Conservation (phyloP, 2,329 filamentous ascomycete genomes). For the Alternaria viburni region DNA sequence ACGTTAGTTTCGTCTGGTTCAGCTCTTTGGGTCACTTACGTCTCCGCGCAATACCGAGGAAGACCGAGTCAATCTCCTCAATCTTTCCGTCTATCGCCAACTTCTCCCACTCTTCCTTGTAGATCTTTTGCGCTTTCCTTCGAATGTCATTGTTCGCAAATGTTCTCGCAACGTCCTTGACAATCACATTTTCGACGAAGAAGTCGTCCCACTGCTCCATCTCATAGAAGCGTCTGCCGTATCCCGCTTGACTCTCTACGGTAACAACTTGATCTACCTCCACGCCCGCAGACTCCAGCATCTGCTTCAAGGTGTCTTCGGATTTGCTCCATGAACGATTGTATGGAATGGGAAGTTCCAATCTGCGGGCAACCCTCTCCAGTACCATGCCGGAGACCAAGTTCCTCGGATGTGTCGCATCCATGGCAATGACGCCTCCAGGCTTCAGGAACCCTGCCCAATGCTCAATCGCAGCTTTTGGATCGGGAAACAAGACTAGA, state of each 20-base stretch:
- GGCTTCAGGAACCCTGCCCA: constrained; percentile 51
- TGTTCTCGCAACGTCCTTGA: constrained; percentile 28
- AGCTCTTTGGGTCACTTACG: constrained; percentile 22
- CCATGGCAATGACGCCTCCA: constrained; percentile 48
- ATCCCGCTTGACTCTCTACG: constrained; percentile 44
- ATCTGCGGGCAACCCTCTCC: constrained; percentile 43
- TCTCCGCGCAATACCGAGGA: constrained; percentile 45
- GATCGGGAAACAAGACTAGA: constrained; percentile 50
- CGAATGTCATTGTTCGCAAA: constrained; percentile 42
- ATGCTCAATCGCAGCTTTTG: constrained; percentile 43
- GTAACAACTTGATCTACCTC: constrained; percentile 38
- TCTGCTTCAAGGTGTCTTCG: constrained; percentile 36
- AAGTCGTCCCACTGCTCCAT: constrained; percentile 42
- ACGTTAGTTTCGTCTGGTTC: constrained; percentile 7
- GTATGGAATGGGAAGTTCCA: constrained; percentile 45
- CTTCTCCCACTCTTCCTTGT: constrained; percentile 49
- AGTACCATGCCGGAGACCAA: constrained; percentile 47
- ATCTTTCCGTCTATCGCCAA: constrained; percentile 47
- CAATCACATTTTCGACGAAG: constrained; percentile 45
- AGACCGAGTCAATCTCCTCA: constrained; percentile 49
- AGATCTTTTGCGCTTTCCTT: constrained; percentile 41
- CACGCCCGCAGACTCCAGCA: constrained; percentile 47
- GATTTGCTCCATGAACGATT: constrained; percentile 46
- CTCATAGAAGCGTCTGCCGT: constrained; percentile 35
- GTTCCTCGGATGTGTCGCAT: constrained; percentile 49